phyloP scores from a whole-genome alignment of 2,329 filamentous ascomycete species.

The Gnomoniopsis smithogilvyi region DNA sequence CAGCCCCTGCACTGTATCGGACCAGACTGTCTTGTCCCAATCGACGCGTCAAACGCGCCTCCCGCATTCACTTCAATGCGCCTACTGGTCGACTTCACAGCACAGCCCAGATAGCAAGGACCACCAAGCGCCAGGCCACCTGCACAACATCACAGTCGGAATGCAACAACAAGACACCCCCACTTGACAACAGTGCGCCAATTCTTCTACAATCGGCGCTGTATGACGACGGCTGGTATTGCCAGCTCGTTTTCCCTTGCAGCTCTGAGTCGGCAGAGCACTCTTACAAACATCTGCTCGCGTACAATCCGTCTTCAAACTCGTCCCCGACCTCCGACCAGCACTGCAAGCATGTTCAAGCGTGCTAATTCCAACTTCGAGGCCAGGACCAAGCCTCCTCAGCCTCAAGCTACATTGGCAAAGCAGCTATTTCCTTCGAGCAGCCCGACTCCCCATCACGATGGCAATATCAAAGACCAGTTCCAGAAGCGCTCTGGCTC shows the following conservation, averaged over 20 bases:
- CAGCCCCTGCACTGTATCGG: neutral
- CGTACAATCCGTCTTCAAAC: neutral
- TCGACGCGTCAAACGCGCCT: constrained; percentile 1
- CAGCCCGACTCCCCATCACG: constrained; percentile 41
- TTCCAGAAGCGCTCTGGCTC: constrained; percentile 38
- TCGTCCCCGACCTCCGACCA: neutral
- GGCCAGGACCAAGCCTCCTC: constrained; percentile 29
- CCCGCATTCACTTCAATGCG: neutral
- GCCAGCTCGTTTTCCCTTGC: constrained; percentile 17
- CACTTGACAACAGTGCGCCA: neutral
- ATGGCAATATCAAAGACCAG: constrained; percentile 48
- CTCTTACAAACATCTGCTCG: neutral
- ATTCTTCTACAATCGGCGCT: constrained; percentile 12
- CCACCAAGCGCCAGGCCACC: no score
- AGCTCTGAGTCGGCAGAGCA: constrained; percentile 16
- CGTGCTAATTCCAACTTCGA: constrained; percentile 28
- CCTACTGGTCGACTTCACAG: neutral
- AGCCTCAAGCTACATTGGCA: constrained; percentile 31
- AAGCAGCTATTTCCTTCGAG: constrained; percentile 58
- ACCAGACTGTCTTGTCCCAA: neutral
- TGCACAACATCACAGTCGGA: neutral
- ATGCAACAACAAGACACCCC: constrained; percentile 7
- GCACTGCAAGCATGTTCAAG: constrained; percentile 15
- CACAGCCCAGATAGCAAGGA: neutral
- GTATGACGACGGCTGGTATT: constrained; percentile 23